Conservation (phyloP, 75 land plant genomes). For the Cunninghamia lanceolata region DNA sequence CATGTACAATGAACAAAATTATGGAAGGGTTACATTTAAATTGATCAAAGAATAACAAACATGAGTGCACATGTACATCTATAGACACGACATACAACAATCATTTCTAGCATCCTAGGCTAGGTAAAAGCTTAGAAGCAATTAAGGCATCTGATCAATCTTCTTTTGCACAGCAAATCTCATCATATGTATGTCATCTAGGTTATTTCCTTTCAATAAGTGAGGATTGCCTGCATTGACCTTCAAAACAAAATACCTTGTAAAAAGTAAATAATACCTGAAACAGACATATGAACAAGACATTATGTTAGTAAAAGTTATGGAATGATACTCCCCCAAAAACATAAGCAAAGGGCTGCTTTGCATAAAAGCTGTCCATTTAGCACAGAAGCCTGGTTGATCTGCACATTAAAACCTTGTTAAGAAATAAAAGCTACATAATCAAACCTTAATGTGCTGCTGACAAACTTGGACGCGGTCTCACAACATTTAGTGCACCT, state of each 20-base stretch:
- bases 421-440: not conserved
- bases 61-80: not conserved
- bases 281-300: not conserved
- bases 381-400: not conserved
- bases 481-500: constrained; percentile 81
- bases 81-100: not conserved
- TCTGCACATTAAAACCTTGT: not conserved
- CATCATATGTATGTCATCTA: not conserved
- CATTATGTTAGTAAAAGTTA: not conserved
- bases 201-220: not conserved
- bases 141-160: not conserved
- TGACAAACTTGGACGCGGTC: constrained; percentile 41
- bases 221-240: not conserved
- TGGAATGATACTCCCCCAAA: not conserved
- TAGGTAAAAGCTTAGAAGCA: not conserved
- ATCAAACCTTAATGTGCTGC: constrained; percentile 5
- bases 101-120: not conserved
- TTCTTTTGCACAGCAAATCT: not conserved
- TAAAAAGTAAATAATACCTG: not conserved
- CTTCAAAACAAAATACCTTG: not conserved
- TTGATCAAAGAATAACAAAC: not conserved
- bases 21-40: not conserved
- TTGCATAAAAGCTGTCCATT: not conserved
- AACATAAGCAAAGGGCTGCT: not conserved
- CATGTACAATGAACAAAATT: not conserved